Percentiles rank a stretch among this genome's conserved stretches.
phyloP scores from a whole-genome alignment of 805 yeast species.

The Metschnikowia shivogae region DNA sequence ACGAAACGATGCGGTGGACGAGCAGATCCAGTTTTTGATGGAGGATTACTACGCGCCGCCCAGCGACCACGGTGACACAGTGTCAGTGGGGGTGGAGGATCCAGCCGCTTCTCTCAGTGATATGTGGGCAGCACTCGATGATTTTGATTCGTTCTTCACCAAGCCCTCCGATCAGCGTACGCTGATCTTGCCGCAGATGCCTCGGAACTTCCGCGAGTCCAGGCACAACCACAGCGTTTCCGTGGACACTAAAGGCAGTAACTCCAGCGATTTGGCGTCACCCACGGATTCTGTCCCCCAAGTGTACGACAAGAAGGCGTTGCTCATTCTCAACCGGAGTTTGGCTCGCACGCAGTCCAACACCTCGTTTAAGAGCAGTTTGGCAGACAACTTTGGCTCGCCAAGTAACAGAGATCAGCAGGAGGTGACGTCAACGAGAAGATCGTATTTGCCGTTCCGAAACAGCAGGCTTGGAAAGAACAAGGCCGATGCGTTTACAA shows the following conservation, averaged over 20 bases:
- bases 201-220: constrained; percentile 5
- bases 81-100: constrained; percentile 51
- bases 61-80: constrained; percentile 40
- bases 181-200: constrained; percentile 9
- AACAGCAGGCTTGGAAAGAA: constrained; percentile 24
- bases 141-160: constrained; percentile 83
- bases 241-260: constrained; percentile 55
- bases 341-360: constrained; percentile 71
- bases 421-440: constrained; percentile 18
- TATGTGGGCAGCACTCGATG: constrained; percentile 90
- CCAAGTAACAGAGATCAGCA: constrained; percentile 16
- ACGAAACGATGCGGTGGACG: constrained; percentile 22
- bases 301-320: constrained; percentile 74
- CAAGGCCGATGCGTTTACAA: constrained; percentile 16
- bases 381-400: constrained; percentile 58
- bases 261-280: constrained; percentile 37
- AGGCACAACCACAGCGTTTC: constrained; percentile 43
- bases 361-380: constrained; percentile 69
- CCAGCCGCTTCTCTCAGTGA: constrained; percentile 76
- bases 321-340: constrained; percentile 68
- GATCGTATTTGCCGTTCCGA: constrained; percentile 42
- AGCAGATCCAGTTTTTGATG: constrained; percentile 51
- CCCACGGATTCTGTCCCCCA: constrained; percentile 73
- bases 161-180: constrained; percentile 41
- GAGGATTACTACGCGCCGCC: constrained; percentile 50